Evolutionary conservation across 164 flowering plant genomes (phyloP).

Genomic region (Chloranthus sessilifolius): DNA sequence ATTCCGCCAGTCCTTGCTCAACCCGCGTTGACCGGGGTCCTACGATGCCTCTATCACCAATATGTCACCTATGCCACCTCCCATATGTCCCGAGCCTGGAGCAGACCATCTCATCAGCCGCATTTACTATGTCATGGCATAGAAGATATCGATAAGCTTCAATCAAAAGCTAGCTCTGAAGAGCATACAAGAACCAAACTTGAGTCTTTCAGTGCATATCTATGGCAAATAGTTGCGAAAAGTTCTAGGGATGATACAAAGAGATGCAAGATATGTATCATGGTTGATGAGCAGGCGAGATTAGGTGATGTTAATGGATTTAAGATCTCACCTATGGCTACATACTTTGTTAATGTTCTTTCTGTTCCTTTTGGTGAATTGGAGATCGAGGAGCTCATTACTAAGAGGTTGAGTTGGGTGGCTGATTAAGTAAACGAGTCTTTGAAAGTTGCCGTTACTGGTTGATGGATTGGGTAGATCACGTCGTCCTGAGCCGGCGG

Average conservation of each 20-base stretch:
- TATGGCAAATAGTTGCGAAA: constrained; percentile 38
- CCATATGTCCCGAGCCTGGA: background rate
- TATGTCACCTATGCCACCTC: constrained; percentile 17
- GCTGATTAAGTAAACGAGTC: constrained; percentile 33
- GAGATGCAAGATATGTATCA: constrained; percentile 34
- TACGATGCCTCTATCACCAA: constrained; percentile 14
- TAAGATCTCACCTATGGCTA: constrained; percentile 1
- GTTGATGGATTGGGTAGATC: constrained; percentile 57
- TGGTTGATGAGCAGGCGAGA: constrained; percentile 42
- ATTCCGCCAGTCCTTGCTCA: constrained; percentile 17
- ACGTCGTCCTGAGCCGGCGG: constrained; percentile 35
- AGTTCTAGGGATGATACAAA: background rate
- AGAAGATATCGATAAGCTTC: constrained; percentile 25
- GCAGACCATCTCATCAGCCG: too few relatives aligned
- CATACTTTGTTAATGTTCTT: constrained; percentile 50
- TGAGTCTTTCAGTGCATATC: constrained; percentile 36
- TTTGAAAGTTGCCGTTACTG: constrained; percentile 22
- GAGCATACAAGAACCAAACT: constrained; percentile 24
- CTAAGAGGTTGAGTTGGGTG: constrained; percentile 28
- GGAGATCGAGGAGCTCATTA: constrained; percentile 20
- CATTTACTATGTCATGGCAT: too few relatives aligned
- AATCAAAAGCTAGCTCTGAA: constrained; percentile 18
- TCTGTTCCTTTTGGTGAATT: constrained; percentile 40
- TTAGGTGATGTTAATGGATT: constrained; percentile 11
- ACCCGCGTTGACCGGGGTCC: constrained; percentile 14